phyloP scores from a whole-genome alignment of 1,284 basidiomycete species.

The Irpex lacteus region DNA sequence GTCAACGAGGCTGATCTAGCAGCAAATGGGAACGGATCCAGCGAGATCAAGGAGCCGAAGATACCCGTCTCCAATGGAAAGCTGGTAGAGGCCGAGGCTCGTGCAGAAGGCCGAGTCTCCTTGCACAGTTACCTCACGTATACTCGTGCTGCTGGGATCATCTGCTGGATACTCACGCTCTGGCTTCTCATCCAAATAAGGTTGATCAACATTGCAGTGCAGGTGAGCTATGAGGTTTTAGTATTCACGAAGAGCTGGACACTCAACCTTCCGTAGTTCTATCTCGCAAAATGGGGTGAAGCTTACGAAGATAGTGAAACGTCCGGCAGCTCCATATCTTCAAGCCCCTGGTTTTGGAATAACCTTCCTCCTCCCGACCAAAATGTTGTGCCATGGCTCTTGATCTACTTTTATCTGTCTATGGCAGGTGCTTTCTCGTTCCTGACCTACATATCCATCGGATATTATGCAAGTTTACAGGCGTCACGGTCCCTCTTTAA shows the following conservation, averaged over 20 bases:
- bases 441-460: slow-evolving; percentile 55
- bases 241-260: background rate
- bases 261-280: slow-evolving; percentile 39
- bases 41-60: slow-evolving; percentile 14
- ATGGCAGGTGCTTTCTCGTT: slow-evolving; percentile 51
- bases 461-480: slow-evolving; percentile 65
- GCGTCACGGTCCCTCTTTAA: slow-evolving; percentile 60
- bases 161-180: slow-evolving; percentile 54
- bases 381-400: slow-evolving; percentile 62
- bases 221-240: slow-evolving; percentile 37
- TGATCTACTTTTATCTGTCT: slow-evolving; percentile 64
- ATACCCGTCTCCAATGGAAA: slow-evolving; percentile 39
- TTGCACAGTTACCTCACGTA: slow-evolving; percentile 58
- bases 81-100: slow-evolving; percentile 59
- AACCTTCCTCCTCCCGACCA: slow-evolving; percentile 53
- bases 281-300: slow-evolving; percentile 64
- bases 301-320: slow-evolving; percentile 45
- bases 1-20: slow-evolving; percentile 41
- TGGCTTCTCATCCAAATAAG: slow-evolving; percentile 54
- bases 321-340: slow-evolving; percentile 25
- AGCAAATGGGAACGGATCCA: slow-evolving; percentile 6
- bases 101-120: slow-evolving; percentile 65
- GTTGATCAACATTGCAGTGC: slow-evolving; percentile 53
- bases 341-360: slow-evolving; percentile 37
- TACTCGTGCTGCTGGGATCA: slow-evolving; percentile 56